A percentile compares a stretch with the other conserved stretches of the same genome.
Evolutionary conservation across 441 rosid genomes (phyloP).

Genomic region (Breynia disticha): DNA sequence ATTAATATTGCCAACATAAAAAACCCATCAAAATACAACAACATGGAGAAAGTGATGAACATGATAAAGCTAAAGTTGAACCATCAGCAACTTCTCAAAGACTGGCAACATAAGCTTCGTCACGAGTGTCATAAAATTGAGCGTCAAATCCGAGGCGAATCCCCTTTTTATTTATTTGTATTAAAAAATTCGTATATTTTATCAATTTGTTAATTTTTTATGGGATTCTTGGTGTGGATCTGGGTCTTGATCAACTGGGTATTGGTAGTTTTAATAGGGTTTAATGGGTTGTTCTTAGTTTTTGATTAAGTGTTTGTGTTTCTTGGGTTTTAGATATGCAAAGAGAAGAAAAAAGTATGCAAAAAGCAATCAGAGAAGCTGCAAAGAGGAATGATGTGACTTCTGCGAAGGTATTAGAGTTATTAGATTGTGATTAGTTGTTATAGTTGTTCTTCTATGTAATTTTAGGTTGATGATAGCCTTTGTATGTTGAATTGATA

Average conservation of each 20-base stretch:
- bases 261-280: conserved; percentile 3
- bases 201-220: background rate
- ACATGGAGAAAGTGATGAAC: conserved; percentile 70
- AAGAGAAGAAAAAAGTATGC: conserved; percentile 75
- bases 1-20: no score
- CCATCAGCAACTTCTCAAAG: conserved; percentile 69
- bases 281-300: conserved; percentile 3
- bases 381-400: conserved; percentile 82
- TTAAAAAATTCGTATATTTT: background rate
- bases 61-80: conserved; percentile 64
- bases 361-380: conserved; percentile 82
- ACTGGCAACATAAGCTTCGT: conserved; percentile 84
- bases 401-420: conserved; percentile 64
- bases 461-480: background rate
- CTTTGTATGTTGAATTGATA: background rate
- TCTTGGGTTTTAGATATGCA: conserved; percentile 48
- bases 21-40: background rate
- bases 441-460: background rate
- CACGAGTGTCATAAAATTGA: conserved; percentile 83
- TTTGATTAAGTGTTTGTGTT: conserved; percentile 8
- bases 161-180: background rate
- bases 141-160: conserved; percentile 75
- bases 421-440: background rate
- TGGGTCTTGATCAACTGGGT: conserved; percentile 9
- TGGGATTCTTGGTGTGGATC: conserved; percentile 2